Evolutionary conservation across 2,329 filamentous ascomycete species (phyloP), one percentile per base, ranked within the genome.

Genomic region (Alternaria sp.): DNA sequence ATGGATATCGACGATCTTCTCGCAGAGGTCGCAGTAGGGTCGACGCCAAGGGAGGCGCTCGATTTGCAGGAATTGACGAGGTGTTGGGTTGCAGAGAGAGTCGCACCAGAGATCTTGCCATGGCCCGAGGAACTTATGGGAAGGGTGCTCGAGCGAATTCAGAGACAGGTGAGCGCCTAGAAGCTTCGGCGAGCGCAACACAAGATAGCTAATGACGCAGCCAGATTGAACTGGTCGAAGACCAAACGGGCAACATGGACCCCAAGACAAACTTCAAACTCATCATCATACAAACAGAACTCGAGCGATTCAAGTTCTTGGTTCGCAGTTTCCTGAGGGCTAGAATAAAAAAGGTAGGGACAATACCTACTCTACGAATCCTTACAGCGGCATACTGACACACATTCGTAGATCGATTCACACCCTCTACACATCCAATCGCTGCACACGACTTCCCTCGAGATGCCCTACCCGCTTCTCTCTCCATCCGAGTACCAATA

Each of bases 261-360:
- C 91, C 94, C 48, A 93, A 92, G 79, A 90, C 92, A 66, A 98
- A 97, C 78, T 97, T 99, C 78, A 89, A 89, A 63, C 89, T 98
- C 74, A 97, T 97, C 50, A 91, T 99, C 64, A 89, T 97, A 56
- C 95, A 99, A 83, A 98, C 96, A 7, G 95, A 99, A 81, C 87
- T 99, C 56, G 94, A 97, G 78, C 86, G 95, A 46, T 96, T 92
- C 81, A 97, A 97, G 81, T 99, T 93, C 74, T 85, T 99, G 22
- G 87, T 98, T 18, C 86, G 95, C 62, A 91, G 91, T 66, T 90
- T 94, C 67, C 80, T 99, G 57, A 86, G 96, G 54, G 89, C 92
- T 10, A 86, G 95, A n/a, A 89, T 98, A 59, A 88, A 92, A 55
- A 98, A 99, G 86, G 92, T 92, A 75, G 5, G 52, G 60, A 10